Evolutionary conservation across 768 basidiomycete genomes (phyloP).

Genomic region (Lentinus tigrinus): DNA sequence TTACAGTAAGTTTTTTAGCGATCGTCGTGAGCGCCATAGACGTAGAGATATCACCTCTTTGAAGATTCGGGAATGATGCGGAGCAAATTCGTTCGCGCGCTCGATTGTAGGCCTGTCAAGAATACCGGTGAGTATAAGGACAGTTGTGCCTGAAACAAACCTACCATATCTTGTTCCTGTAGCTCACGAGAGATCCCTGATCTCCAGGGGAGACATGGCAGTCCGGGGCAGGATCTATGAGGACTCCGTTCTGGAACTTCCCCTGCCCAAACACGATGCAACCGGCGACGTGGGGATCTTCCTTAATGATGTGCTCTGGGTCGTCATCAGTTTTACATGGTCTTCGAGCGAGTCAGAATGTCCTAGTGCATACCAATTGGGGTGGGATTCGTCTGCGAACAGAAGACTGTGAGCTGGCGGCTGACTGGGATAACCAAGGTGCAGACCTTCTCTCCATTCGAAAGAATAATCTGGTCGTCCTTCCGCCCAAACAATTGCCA

Average conservation of each 20-base stretch:
- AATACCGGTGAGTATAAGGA: background rate
- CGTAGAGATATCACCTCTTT: no score
- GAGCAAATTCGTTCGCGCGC: slow-evolving; percentile 36
- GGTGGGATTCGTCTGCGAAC: background rate
- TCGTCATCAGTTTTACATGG: no score
- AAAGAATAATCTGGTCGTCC: slow-evolving; percentile 47
- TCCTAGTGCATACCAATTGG: background rate
- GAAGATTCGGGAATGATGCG: slow-evolving; percentile 38
- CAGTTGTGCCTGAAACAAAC: background rate
- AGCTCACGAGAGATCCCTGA: slow-evolving; percentile 26
- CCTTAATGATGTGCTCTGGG: slow-evolving; percentile 35
- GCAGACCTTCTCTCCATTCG: slow-evolving; percentile 41
- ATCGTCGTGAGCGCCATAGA: no score
- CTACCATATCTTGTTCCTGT: slow-evolving; percentile 37
- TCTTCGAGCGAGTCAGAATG: no score
- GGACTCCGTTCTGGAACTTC: slow-evolving; percentile 37
- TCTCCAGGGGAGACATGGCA: slow-evolving; percentile 32
- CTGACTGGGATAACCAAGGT: no score
- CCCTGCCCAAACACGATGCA: slow-evolving; percentile 43
- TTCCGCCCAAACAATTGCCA: slow-evolving; percentile 35
- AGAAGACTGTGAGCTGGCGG: background rate
- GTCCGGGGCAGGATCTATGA: slow-evolving; percentile 34
- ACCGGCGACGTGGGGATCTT: slow-evolving; percentile 32
- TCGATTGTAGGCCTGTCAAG: slow-evolving; percentile 35
- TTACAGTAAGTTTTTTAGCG: no score